Conservation (phyloP, 345 rosid genomes). For the Reutealis trisperma region DNA sequence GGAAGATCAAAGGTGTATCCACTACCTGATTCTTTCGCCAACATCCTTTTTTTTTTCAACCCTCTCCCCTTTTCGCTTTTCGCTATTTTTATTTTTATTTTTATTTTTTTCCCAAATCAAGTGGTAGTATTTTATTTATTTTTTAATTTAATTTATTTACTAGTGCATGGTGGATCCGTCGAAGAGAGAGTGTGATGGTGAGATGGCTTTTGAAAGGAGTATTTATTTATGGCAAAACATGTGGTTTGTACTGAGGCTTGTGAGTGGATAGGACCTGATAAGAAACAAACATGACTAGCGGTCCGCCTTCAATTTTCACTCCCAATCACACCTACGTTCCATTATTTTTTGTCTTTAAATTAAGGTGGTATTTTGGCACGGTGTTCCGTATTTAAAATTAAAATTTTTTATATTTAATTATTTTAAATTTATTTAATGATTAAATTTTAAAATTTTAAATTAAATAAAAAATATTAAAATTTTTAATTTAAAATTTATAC, state of each 20-base stretch:
- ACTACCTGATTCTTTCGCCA: slow-evolving; percentile 40
- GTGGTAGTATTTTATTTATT: not conserved
- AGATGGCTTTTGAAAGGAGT: no score
- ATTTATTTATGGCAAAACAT: not conserved
- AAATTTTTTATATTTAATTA: no score
- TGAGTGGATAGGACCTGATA: not conserved
- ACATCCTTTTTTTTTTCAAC: slow-evolving; percentile 29
- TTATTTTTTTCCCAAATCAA: not conserved
- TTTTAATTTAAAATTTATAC: no score
- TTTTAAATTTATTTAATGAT: no score
- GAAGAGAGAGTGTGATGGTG: no score
- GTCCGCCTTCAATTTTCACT: not conserved
- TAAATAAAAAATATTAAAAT: no score
- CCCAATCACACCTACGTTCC: not conserved
- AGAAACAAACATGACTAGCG: not conserved
- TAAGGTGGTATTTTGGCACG: no score
- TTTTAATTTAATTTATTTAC: not conserved
- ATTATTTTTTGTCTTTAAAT: no score
- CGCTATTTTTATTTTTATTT: not conserved
- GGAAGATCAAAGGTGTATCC: slow-evolving; percentile 64
- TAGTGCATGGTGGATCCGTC: no score
- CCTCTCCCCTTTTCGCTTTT: slow-evolving; percentile 1
- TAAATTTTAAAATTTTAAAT: no score
- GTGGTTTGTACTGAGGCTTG: not conserved
- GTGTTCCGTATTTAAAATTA: no score